Evolutionary conservation across 306 rosid genomes (phyloP), one percentile per base, ranked within the genome.

Genomic region (Mucuna pruriens): DNA sequence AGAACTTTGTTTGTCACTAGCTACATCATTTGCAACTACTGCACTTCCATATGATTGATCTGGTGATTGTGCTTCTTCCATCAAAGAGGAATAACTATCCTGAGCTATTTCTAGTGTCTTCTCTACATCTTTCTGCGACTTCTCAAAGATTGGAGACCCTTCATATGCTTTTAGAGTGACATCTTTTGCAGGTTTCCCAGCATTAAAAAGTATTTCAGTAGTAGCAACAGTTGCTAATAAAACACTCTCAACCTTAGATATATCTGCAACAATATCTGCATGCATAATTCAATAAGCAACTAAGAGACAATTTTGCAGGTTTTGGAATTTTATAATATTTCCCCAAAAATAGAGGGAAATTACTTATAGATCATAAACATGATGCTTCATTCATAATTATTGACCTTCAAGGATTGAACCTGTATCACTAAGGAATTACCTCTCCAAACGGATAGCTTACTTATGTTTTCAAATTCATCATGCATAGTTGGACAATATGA

Each of bases 111-210:
- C 70, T 29, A 54, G 52, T 71, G 71, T 48, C 46, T 62, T 71
- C 16, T 77, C 60, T 62, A 33, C 77, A 46, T 73, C 79, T 48
- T 63, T 78, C 34, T 13, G 55, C 54, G 80, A 52, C 76, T 78
- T 31, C 42, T 78, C 80, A 23, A 46, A 55, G 55, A 57, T 39
- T 10, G 49, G 33, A 38, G 51, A 38, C 72, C 31, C 72, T 20
- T 66, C 72, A 39, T 66, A 19, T 19, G 71, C 5, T 31, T 78
- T 44, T 20, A 34, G 36, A 52, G 40, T 23, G 60, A 39, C 36
- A 64, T 65, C 67, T 33, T 73, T 49, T 3, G 51, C 31, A 66
- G 77, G 42, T 66, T 44, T 60, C 34, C 36, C 76, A 17, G 40
- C 46, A 34, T 58, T 17, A 57, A 67, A 33, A 66, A 12, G 55